These are phyloP conservation scores for Aspergillus caelatus DNA, from an alignment of 2,329 filamentous ascomycete species.

Conservation along the genomic window DNA sequence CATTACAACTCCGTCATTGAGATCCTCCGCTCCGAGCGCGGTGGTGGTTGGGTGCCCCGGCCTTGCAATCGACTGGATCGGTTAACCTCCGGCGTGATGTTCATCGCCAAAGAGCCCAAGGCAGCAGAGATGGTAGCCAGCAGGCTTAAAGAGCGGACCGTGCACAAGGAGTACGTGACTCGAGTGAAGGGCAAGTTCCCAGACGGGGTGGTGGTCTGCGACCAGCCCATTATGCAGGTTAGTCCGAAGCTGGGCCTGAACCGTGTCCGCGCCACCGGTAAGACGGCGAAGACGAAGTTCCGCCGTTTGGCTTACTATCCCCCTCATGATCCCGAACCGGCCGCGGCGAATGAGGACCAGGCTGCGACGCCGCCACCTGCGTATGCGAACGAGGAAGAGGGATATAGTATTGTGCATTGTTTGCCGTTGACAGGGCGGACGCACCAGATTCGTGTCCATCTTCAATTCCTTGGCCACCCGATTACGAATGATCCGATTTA, in stretches of 20 bases:
- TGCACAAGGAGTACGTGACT: conserved; percentile 94
- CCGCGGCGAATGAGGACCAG: conserved; percentile 27
- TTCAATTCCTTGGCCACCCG: conserved; percentile 91
- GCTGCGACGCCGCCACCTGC: conserved; percentile 37
- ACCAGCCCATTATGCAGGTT: conserved; percentile 90
- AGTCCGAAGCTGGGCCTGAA: conserved; percentile 95
- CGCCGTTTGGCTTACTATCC: conserved; percentile 91
- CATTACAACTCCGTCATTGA: conserved; percentile 94
- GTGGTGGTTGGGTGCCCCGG: conserved; percentile 60
- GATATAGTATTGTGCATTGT: conserved; percentile 94
- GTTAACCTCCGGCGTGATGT: conserved; percentile 96
- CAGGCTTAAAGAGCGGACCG: conserved; percentile 77
- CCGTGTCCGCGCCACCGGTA: conserved; percentile 89
- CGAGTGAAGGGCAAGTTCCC: conserved; percentile 90
- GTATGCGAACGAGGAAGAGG: conserved; percentile 56
- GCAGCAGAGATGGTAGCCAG: conserved; percentile 76
- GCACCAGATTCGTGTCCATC: conserved; percentile 90
- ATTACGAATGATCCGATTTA: conserved; percentile 99
- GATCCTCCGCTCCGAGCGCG: conserved; percentile 80
- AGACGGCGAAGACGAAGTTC: conserved; percentile 87
- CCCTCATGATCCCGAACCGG: conserved; percentile 26
- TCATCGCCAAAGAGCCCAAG: conserved; percentile 83
- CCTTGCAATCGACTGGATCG: conserved; percentile 94
- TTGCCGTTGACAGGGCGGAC: conserved; percentile 91
- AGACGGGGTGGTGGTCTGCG: conserved; percentile 85